Evolutionary conservation across 2,329 filamentous ascomycete species (phyloP).

Genomic region (Fusarium pseudograminearum): DNA sequence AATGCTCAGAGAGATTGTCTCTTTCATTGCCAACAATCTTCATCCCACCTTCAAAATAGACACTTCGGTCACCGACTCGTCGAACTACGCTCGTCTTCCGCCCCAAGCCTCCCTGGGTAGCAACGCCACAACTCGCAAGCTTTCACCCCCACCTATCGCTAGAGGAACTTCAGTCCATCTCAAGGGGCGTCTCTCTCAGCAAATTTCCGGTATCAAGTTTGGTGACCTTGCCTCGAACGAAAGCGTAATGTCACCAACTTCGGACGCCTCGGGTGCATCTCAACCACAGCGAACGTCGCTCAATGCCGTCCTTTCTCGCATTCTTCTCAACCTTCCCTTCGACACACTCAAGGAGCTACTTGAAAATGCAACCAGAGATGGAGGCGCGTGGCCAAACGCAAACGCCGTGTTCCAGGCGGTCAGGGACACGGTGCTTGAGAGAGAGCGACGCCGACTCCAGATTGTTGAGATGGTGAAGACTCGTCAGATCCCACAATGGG

Average conservation of each 20-base stretch:
- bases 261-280: constrained; percentile 50
- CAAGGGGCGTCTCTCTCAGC: constrained; percentile 59
- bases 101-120: constrained; percentile 32
- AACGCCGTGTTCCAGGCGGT: constrained; percentile 63
- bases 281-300: constrained; percentile 50
- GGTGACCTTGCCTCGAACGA: constrained; percentile 69
- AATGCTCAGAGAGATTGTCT: constrained; percentile 67
- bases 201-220: constrained; percentile 75
- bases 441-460: constrained; percentile 66
- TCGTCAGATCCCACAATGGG: constrained; percentile 53
- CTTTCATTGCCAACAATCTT: constrained; percentile 71
- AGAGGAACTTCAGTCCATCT: constrained; percentile 54
- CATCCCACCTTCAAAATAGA: constrained; percentile 71
- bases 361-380: constrained; percentile 66
- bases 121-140: constrained; percentile 20
- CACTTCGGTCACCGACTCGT: constrained; percentile 53
- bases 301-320: constrained; percentile 69
- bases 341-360: constrained; percentile 73
- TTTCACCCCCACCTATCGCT: constrained; percentile 49
- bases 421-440: constrained; percentile 64
- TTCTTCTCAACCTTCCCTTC: constrained; percentile 78
- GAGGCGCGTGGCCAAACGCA: constrained; percentile 63
- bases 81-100: constrained; percentile 57
- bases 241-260: constrained; percentile 42
- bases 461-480: constrained; percentile 58